Percentiles rank a stretch among this genome's conserved stretches.
phyloP scores from a whole-genome alignment of 2,329 filamentous ascomycete species.

The Fusarium bulbicola region DNA sequence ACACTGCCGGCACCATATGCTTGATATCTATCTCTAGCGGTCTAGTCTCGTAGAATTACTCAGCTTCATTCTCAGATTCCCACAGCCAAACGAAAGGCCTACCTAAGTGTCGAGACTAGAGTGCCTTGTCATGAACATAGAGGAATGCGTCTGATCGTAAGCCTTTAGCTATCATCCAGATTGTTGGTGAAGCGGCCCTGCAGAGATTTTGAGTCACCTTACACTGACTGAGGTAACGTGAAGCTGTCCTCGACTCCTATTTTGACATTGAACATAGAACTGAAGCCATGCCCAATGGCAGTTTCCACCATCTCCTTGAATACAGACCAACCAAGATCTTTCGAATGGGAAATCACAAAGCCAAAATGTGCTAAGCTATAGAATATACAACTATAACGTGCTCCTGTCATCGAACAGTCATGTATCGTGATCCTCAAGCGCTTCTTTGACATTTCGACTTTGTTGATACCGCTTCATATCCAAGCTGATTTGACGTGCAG shows the following conservation, averaged over 20 bases:
- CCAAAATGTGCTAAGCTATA: background rate
- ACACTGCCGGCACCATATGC: background rate
- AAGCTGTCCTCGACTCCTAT: background rate
- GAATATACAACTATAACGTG: background rate
- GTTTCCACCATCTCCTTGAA: background rate
- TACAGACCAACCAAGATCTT: background rate
- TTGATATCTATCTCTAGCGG: background rate
- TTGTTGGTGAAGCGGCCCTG: background rate
- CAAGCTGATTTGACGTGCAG: background rate
- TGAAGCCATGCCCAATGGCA: background rate
- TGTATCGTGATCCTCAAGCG: background rate
- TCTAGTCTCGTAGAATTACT: fast-evolving
- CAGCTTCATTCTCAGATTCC: background rate
- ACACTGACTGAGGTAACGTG: fast-evolving
- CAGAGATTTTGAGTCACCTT: background rate
- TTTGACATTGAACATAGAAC: background rate
- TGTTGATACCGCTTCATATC: background rate
- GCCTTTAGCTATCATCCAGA: background rate
- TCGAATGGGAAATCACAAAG: background rate
- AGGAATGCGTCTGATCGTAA: background rate
- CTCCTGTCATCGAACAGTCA: background rate
- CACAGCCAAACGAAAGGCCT: background rate
- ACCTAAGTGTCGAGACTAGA: background rate
- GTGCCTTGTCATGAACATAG: background rate
- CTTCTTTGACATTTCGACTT: background rate